Conservation (phyloP, 176 grass and related monocot species). For the Eragrostis nindensis region DNA sequence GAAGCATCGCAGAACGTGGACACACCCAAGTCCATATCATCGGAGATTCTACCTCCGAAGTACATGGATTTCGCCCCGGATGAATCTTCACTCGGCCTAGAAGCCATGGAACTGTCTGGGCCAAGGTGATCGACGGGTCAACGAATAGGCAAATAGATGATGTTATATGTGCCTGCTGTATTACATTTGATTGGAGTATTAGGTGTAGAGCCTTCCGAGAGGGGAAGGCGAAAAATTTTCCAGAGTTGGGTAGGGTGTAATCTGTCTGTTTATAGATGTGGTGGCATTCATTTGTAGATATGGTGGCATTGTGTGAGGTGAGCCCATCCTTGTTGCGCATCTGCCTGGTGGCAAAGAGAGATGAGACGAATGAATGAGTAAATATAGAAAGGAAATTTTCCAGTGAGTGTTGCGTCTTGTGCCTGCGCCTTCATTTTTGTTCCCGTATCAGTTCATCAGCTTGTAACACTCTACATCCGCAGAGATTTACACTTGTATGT, state of each 20-base stretch:
- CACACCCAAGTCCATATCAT: slow-evolving; percentile 58
- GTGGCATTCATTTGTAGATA: slow-evolving; percentile 67
- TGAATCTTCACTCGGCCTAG: slow-evolving; percentile 78
- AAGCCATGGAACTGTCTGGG: slow-evolving; percentile 95
- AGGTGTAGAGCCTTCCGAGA: not conserved
- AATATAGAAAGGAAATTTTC: slow-evolving; percentile 46
- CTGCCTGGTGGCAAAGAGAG: slow-evolving; percentile 51
- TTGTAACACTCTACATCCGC: too few relatives aligned
- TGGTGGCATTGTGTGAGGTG: slow-evolving; percentile 27
- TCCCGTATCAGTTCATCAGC: not conserved
- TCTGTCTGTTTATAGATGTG: slow-evolving; percentile 41
- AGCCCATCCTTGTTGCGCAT: slow-evolving; percentile 52
- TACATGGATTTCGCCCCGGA: slow-evolving; percentile 71
- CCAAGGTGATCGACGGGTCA: slow-evolving; percentile 59
- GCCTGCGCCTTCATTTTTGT: not conserved
- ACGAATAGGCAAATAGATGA: not conserved
- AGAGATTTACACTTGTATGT: too few relatives aligned
- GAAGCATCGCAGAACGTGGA: slow-evolving; percentile 75
- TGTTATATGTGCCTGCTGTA: not conserved
- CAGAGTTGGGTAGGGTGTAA: not conserved
- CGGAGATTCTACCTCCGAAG: slow-evolving; percentile 62
- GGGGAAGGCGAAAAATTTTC: slow-evolving; percentile 10
- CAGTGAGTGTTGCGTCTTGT: not conserved
- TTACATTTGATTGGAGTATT: slow-evolving; percentile 14
- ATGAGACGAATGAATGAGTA: slow-evolving; percentile 46